A percentile compares a stretch with the other conserved stretches of the same genome.
Evolutionary conservation across 495 filamentous ascomycete species (phyloP).

Genomic region (Podospora anserina): DNA sequence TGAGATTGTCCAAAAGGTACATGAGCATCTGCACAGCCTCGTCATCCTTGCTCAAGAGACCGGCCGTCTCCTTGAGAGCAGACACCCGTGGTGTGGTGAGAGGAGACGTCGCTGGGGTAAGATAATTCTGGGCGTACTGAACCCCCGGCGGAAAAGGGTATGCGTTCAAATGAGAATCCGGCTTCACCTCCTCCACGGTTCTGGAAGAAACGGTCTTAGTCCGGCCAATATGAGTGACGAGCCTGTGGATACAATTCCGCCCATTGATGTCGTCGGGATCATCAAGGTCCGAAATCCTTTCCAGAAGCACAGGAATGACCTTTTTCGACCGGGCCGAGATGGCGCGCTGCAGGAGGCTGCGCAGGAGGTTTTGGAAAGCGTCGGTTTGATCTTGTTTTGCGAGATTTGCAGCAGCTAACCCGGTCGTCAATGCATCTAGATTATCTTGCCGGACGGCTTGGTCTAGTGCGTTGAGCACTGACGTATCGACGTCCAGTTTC

Average conservation of each 20-base stretch:
- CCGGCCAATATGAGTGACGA: conserved; percentile 85
- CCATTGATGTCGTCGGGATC: conserved; percentile 90
- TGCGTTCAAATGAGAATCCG: conserved; percentile 46
- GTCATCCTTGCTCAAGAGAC: conserved; percentile 64
- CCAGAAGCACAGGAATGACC: conserved; percentile 68
- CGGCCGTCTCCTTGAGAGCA: conserved; percentile 46
- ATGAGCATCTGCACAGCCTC: conserved; percentile 70
- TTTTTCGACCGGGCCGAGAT: conserved; percentile 67
- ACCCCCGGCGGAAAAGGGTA: conserved; percentile 47
- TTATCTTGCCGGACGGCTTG: conserved; percentile 75
- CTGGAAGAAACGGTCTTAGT: conserved; percentile 60
- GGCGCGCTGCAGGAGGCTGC: conserved; percentile 78
- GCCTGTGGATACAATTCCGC: conserved; percentile 86
- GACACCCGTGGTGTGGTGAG: conserved; percentile 45
- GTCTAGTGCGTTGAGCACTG: conserved; percentile 65
- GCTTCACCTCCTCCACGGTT: conserved; percentile 23
- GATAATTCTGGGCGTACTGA: conserved; percentile 59
- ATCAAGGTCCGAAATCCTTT: conserved; percentile 64
- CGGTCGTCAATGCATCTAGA: conserved; percentile 53
- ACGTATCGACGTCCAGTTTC: conserved; percentile 32
- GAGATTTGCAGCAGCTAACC: conserved; percentile 57
- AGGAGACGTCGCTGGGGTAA: conserved; percentile 68
- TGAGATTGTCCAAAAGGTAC: conserved; percentile 68
- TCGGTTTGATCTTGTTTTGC: conserved; percentile 53
- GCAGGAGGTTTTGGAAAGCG: conserved; percentile 57